Percentiles rank a stretch among this genome's conserved stretches.
phyloP scores from a whole-genome alignment of 129 eudicot species.

The Glebionis coronaria region DNA sequence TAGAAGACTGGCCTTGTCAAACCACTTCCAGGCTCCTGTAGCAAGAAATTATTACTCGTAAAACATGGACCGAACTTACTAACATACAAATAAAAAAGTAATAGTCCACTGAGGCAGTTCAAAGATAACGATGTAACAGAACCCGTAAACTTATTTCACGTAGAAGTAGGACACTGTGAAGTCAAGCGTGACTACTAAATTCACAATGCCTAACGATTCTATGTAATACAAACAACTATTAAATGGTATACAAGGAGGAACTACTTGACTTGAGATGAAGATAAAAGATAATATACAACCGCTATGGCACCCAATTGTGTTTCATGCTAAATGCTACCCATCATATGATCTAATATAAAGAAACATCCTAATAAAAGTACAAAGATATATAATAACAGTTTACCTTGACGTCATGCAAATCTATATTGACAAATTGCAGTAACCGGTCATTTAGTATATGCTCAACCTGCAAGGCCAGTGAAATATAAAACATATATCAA shows the following conservation, averaged over 20 bases:
- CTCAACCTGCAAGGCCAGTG: constrained; percentile 66
- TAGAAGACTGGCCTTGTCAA: too few relatives aligned
- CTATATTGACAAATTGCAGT: constrained; percentile 86
- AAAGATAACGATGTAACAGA: too few relatives aligned
- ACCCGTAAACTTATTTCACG: too few relatives aligned
- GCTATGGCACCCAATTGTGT: constrained; percentile 4
- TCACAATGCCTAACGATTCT: neutral
- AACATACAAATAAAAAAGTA: too few relatives aligned
- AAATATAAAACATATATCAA: neutral
- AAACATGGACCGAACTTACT: too few relatives aligned
- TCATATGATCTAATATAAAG: neutral
- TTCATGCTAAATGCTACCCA: constrained; percentile 2
- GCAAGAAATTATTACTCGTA: too few relatives aligned
- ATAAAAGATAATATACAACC: constrained; percentile 3
- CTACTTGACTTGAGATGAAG: neutral
- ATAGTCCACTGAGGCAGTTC: too few relatives aligned
- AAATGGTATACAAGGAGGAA: neutral
- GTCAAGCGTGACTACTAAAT: constrained; percentile 6
- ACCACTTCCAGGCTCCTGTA: too few relatives aligned
- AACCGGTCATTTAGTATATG: constrained; percentile 85
- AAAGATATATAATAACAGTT: constrained; percentile 17
- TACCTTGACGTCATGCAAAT: constrained; percentile 97
- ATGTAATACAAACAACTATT: neutral
- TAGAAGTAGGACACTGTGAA: too few relatives aligned
- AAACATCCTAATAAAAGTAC: constrained; percentile 4